Conservation (phyloP, 352 stramenopile genomes). For the Pythium periplocum region DNA sequence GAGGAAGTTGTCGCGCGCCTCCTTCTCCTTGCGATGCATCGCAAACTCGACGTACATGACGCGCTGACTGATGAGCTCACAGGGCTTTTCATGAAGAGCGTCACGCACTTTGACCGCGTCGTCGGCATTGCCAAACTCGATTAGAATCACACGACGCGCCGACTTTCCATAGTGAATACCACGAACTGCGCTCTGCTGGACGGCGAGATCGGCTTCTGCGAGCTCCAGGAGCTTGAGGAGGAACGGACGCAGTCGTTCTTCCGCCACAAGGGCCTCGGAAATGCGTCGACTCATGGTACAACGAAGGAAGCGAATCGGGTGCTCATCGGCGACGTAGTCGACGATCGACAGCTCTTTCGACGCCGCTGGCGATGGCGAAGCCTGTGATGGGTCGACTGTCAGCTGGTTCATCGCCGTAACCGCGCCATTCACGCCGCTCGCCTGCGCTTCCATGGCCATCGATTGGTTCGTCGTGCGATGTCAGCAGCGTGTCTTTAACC, state of each 20-base stretch:
- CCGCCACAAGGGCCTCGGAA: constrained; percentile 37
- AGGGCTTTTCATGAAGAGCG: constrained; percentile 53
- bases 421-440: no score
- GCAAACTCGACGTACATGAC: constrained; percentile 75
- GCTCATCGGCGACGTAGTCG: constrained; percentile 12
- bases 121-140: constrained; percentile 22
- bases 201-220: neutral
- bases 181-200: constrained; percentile 18
- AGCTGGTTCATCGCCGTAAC: no score
- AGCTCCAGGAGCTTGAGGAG: constrained; percentile 25
- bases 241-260: constrained; percentile 46
- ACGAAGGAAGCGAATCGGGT: constrained; percentile 47
- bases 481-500: no score
- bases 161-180: constrained; percentile 55
- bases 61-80: constrained; percentile 42
- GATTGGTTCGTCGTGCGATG: no score
- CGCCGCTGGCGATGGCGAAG: no score
- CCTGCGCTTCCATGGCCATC: no score
- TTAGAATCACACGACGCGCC: constrained; percentile 43
- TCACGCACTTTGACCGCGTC: constrained; percentile 25
- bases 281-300: constrained; percentile 73
- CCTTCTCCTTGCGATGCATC: constrained; percentile 58
- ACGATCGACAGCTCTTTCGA: constrained; percentile 19
- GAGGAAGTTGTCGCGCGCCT: constrained; percentile 51
- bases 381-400: no score